Evolutionary conservation across 2,329 filamentous ascomycete genomes (phyloP).

Genomic region (Pochonia chlamydosporia): DNA sequence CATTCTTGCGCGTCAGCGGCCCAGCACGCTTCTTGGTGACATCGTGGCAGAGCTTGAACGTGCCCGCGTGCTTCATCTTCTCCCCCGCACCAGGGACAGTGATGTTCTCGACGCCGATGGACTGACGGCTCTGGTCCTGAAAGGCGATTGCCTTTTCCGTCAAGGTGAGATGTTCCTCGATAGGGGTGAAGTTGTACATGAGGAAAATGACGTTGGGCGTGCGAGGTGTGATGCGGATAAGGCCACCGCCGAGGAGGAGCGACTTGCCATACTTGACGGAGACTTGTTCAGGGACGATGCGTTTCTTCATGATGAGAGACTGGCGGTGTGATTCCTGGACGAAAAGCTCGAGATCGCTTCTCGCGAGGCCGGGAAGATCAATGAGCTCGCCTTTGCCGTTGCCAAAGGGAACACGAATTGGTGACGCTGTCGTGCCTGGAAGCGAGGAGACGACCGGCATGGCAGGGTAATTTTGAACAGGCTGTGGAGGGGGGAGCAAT

Average conservation of each 20-base stretch:
- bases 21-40: conserved; percentile 77
- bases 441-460: conserved; percentile 84
- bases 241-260: conserved; percentile 69
- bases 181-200: conserved; percentile 79
- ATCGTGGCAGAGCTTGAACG: conserved; percentile 70
- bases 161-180: conserved; percentile 69
- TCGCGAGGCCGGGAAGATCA: conserved; percentile 80
- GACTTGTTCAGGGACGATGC: conserved; percentile 67
- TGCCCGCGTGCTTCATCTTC: conserved; percentile 64
- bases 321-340: conserved; percentile 61
- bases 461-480: conserved; percentile 68
- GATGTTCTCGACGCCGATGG: conserved; percentile 57
- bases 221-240: conserved; percentile 80
- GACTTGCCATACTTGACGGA: conserved; percentile 72
- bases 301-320: conserved; percentile 71
- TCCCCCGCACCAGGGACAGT: conserved; percentile 50
- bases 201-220: conserved; percentile 59
- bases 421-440: conserved; percentile 90
- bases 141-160: conserved; percentile 75
- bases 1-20: conserved; percentile 59
- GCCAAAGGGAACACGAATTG: conserved; percentile 88
- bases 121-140: conserved; percentile 56
- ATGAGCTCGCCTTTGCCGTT: conserved; percentile 83
- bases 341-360: conserved; percentile 65
- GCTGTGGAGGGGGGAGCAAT: conserved; percentile 71